Evolutionary conservation across 1,139 yeast species (phyloP).

Genomic region (Kazachstania sp.): DNA sequence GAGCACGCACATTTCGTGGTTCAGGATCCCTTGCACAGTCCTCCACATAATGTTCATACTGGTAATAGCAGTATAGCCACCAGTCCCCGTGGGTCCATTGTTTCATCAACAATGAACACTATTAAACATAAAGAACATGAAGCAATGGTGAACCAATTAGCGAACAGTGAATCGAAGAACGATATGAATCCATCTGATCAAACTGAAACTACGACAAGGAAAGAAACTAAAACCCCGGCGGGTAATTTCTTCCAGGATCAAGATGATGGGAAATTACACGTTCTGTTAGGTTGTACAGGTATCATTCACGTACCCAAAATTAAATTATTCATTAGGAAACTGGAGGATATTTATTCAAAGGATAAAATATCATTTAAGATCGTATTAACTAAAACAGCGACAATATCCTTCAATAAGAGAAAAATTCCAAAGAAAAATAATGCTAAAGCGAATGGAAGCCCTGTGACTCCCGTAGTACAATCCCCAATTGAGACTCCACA

Average conservation of each 20-base stretch:
- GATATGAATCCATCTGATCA: not conserved
- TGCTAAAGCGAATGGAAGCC: not conserved
- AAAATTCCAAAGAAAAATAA: not conserved
- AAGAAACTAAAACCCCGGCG: slow-evolving; percentile 47
- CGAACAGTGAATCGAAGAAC: not conserved
- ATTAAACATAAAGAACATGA: slow-evolving; percentile 2
- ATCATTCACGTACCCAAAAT: slow-evolving; percentile 71
- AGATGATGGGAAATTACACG: slow-evolving; percentile 82
- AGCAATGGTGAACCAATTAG: not conserved
- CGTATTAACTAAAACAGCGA: slow-evolving; percentile 72
- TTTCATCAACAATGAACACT: not conserved
- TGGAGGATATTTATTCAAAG: slow-evolving; percentile 64
- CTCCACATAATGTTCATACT: slow-evolving; percentile 7
- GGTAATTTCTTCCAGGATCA: slow-evolving; percentile 78
- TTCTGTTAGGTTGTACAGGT: slow-evolving; percentile 82
- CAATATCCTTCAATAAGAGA: slow-evolving; percentile 48
- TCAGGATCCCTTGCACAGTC: slow-evolving; percentile 52
- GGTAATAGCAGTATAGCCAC: slow-evolving; percentile 1
- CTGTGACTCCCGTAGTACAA: too few relatives aligned
- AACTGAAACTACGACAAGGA: slow-evolving; percentile 34
- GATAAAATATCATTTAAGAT: slow-evolving; percentile 71
- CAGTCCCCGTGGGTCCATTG: slow-evolving; percentile 1
- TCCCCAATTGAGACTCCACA: slow-evolving; percentile 1
- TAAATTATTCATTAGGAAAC: slow-evolving; percentile 60
- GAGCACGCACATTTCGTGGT: slow-evolving; percentile 77